Conservation (phyloP, 768 basidiomycete species). For the Gloeophyllum trabeum region DNA sequence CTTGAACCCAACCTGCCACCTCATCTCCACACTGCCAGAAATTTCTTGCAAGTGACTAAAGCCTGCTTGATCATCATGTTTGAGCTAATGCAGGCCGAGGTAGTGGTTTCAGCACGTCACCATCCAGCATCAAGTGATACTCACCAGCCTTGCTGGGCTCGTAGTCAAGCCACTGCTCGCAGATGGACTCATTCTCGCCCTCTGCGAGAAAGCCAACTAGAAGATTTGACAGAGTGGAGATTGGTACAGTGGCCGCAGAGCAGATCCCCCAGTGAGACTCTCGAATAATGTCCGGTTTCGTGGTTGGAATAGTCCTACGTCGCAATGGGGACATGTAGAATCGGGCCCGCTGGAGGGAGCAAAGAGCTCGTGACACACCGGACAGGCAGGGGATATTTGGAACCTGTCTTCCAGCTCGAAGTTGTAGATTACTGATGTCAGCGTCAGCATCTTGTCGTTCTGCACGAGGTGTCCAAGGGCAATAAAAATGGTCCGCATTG, state of each 20-base stretch:
- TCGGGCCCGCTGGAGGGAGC: neutral
- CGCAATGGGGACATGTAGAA: neutral
- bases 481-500: conserved; percentile 6
- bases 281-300: neutral
- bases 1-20: no score
- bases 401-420: neutral
- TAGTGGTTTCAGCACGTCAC: no score
- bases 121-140: no score
- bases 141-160: no score
- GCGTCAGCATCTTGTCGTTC: neutral
- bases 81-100: no score
- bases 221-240: neutral
- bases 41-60: no score
- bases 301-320: neutral
- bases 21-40: no score
- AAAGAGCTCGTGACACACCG: neutral
- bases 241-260: neutral
- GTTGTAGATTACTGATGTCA: neutral
- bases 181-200: neutral
- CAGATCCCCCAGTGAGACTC: neutral
- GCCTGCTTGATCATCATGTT: no score
- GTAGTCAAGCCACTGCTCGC: neutral
- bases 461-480: neutral
- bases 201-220: neutral
- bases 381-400: neutral